Conservation (phyloP, 305 asterid genomes). For the Fraxinus greggii region DNA sequence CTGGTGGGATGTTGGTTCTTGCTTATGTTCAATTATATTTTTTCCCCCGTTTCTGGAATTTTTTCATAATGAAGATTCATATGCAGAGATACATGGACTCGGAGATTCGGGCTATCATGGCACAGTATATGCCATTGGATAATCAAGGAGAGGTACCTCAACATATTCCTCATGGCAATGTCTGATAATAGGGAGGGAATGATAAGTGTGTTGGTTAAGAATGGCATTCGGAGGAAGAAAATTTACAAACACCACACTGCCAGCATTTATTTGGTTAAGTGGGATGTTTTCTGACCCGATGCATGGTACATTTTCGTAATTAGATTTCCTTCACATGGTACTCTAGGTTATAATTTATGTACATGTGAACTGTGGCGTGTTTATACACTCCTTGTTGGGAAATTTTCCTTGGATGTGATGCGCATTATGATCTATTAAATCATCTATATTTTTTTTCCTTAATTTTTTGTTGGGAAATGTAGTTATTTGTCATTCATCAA, state of each 20-base stretch:
- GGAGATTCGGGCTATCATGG: conserved; percentile 86
- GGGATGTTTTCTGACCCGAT: neutral
- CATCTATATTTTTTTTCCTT: neutral
- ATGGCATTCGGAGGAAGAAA: neutral
- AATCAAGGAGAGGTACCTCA: conserved; percentile 54
- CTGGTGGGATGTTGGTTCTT: neutral
- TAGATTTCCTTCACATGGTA: neutral
- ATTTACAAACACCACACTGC: neutral
- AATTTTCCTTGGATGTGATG: conserved; percentile 1
- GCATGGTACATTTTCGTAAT: neutral
- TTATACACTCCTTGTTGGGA: conserved; percentile 13
- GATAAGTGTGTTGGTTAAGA: neutral
- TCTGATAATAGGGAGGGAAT: conserved; percentile 18
- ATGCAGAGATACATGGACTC: conserved; percentile 82
- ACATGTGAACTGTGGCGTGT: conserved; percentile 11
- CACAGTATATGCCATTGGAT: conserved; percentile 84
- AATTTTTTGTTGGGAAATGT: neutral
- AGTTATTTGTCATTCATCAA: neutral
- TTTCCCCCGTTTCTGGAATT: neutral
- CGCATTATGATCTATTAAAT: neutral
- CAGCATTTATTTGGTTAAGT: conserved; percentile 8
- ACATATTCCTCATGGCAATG: conserved; percentile 34
- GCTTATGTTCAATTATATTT: neutral
- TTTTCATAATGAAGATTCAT: neutral
- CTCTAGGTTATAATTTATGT: conserved; percentile 16